A percentile compares a stretch with the other conserved stretches of the same genome.
phyloP scores from a whole-genome alignment of 345 rosid species.

The Rhodamnia rubescens region DNA sequence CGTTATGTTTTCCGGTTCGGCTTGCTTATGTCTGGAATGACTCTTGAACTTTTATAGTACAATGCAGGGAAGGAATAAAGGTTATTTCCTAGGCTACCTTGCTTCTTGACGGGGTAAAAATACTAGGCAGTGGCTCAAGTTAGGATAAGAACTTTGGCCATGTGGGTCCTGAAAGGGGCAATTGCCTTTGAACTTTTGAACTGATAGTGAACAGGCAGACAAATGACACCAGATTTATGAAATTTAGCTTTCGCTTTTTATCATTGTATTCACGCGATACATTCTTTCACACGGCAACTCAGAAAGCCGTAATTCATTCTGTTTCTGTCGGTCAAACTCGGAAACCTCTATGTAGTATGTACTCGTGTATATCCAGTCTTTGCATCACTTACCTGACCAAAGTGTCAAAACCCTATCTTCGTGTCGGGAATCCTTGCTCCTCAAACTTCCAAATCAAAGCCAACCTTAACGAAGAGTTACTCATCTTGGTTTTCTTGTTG shows the following conservation, averaged over 20 bases:
- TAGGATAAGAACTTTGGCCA: background rate
- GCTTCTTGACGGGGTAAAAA: conserved; percentile 24
- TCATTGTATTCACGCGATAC: background rate
- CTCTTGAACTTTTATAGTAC: background rate
- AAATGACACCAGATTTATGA: background rate
- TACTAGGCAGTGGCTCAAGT: conserved; percentile 4
- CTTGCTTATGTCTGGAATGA: background rate
- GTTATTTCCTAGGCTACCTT: conserved; percentile 19
- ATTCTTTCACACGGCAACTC: background rate
- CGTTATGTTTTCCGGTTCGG: background rate
- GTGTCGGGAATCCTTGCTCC: background rate
- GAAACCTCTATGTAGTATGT: background rate
- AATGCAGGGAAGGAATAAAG: background rate
- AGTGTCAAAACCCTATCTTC: background rate
- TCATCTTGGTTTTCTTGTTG: background rate
- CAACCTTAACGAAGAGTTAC: background rate
- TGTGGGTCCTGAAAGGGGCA: background rate
- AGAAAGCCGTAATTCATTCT: background rate
- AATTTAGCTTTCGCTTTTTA: background rate
- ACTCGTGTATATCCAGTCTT: background rate
- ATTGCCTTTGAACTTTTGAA: background rate
- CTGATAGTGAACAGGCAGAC: background rate
- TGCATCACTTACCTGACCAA: background rate
- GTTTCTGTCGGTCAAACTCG: background rate
- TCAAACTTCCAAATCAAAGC: background rate